phyloP scores from a whole-genome alignment of 768 basidiomycete species.

The Podaxis sp. region DNA sequence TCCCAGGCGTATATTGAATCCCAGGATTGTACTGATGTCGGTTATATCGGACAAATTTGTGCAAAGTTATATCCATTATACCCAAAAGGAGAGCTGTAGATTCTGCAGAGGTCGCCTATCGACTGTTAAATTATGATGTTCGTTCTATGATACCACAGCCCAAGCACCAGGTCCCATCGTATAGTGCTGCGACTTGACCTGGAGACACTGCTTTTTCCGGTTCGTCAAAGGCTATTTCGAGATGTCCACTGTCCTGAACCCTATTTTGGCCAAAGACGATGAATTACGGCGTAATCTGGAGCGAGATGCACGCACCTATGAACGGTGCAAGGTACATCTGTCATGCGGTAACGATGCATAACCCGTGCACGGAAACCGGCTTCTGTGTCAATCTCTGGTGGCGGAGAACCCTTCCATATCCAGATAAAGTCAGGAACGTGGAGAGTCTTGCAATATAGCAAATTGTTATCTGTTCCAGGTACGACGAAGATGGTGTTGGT shows the following conservation, averaged over 20 bases:
- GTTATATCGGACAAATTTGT: not conserved
- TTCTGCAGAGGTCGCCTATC: not conserved
- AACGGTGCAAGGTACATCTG: slow-evolving; percentile 51
- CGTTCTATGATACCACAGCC: slow-evolving; percentile 72
- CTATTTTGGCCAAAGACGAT: slow-evolving; percentile 19
- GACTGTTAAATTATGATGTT: slow-evolving; percentile 12
- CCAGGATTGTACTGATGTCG: slow-evolving; percentile 14
- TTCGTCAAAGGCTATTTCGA: slow-evolving; percentile 51
- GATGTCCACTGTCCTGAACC: slow-evolving; percentile 23
- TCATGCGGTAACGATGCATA: slow-evolving; percentile 75
- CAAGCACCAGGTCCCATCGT: slow-evolving; percentile 74
- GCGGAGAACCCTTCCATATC: slow-evolving; percentile 72
- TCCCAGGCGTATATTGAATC: slow-evolving; percentile 11
- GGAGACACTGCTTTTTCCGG: slow-evolving; percentile 70
- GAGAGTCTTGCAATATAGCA: slow-evolving; percentile 23
- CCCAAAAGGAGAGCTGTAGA: not conserved
- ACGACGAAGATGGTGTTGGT: slow-evolving; percentile 76
- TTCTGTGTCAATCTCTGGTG: slow-evolving; percentile 38
- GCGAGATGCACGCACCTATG: slow-evolving; percentile 37
- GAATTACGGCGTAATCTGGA: slow-evolving; percentile 7
- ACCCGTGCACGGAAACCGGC: slow-evolving; percentile 50
- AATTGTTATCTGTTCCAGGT: slow-evolving; percentile 52
- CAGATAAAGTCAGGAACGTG: slow-evolving; percentile 59
- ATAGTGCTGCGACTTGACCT: slow-evolving; percentile 81
- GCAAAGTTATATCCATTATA: slow-evolving; percentile 1